These are phyloP conservation scores for Linum lewisii DNA, from an alignment of 345 rosid genomes.

Conservation along the genomic window DNA sequence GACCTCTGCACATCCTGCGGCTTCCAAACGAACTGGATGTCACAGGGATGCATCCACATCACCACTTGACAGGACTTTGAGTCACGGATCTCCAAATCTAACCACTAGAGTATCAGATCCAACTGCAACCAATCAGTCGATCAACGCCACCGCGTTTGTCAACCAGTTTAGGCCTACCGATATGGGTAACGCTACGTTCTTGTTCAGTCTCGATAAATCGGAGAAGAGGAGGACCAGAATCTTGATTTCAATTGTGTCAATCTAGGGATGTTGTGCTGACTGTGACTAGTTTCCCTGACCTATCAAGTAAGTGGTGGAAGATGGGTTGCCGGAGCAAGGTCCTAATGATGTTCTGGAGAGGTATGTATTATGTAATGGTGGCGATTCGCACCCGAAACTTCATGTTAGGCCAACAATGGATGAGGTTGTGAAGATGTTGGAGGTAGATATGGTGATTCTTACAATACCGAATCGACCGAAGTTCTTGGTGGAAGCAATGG, in stretches of 20 bases:
- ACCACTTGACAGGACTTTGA: neutral
- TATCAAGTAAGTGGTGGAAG: conserved; percentile 83
- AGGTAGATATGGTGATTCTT: conserved; percentile 38
- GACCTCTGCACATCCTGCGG: too few relatives aligned
- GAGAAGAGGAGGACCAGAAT: neutral
- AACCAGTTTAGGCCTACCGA: neutral
- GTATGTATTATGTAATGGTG: conserved; percentile 65
- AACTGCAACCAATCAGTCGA: neutral
- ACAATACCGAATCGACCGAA: neutral
- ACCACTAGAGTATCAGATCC: neutral
- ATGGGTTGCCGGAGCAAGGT: conserved; percentile 54
- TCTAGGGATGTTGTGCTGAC: neutral
- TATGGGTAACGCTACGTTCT: neutral
- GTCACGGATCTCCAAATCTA: neutral
- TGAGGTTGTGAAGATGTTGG: conserved; percentile 87
- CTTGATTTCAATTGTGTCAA: neutral
- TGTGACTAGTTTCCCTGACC: too few relatives aligned
- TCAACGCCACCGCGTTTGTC: neutral
- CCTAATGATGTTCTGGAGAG: conserved; percentile 57
- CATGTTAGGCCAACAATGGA: conserved; percentile 90
- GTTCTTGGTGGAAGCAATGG: neutral
- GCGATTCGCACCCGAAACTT: conserved; percentile 75
- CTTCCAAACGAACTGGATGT: too few relatives aligned
- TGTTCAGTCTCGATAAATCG: neutral
- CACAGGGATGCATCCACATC: too few relatives aligned